These are phyloP conservation scores for Symbiodinium natans DNA, from an alignment of 73 alveolate genomes.

Conservation along the genomic window DNA sequence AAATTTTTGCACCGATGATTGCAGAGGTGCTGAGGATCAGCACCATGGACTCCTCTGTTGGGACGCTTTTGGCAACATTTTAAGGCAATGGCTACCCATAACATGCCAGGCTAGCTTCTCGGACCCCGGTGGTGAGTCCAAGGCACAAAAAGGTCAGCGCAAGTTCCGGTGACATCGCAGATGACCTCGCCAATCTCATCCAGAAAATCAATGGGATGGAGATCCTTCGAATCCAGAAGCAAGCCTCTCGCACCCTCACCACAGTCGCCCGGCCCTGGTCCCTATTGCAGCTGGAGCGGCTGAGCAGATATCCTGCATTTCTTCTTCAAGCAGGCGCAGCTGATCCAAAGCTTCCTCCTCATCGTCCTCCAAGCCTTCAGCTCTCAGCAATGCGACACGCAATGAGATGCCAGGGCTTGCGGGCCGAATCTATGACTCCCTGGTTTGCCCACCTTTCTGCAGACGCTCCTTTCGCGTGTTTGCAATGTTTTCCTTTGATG, in stretches of 20 bases:
- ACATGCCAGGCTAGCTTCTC: too few species aligned
- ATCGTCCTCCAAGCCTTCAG: conserved; percentile 55
- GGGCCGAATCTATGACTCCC: too few species aligned
- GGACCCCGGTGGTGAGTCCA: not conserved
- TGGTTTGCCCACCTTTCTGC: conserved; percentile 16
- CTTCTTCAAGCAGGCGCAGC: conserved; percentile 58
- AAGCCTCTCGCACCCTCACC: not conserved
- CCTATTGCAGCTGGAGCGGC: not conserved
- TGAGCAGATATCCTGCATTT: conserved; percentile 75
- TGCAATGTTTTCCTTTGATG: conserved; percentile 39
- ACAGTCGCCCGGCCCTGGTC: not conserved
- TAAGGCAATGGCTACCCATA: too few species aligned
- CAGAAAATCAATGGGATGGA: conserved; percentile 77
- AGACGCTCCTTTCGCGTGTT: conserved; percentile 42
- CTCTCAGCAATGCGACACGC: too few species aligned
- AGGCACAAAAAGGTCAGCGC: conserved; percentile 49
- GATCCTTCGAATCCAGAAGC: not conserved
- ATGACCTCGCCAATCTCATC: conserved; percentile 81
- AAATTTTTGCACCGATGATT: conserved; percentile 73
- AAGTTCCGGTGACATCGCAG: conserved; percentile 58
- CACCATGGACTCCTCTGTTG: conserved; percentile 54
- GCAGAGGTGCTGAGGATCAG: conserved; percentile 67
- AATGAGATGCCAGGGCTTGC: too few species aligned
- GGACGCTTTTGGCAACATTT: not conserved
- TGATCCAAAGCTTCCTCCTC: conserved; percentile 73